Conservation (phyloP, 306 rosid genomes). For the Rubus idaeus region DNA sequence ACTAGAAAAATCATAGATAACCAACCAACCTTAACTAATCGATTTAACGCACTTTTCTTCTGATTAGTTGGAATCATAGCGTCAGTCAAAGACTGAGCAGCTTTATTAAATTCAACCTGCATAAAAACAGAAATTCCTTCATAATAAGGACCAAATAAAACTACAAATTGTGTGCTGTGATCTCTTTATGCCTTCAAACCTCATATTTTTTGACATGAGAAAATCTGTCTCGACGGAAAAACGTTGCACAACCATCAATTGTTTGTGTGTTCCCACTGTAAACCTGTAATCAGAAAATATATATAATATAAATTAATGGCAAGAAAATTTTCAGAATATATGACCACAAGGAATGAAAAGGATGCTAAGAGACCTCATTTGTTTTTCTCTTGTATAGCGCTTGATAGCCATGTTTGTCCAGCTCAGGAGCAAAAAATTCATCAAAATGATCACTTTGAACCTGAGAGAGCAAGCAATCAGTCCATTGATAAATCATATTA, state of each 20-base stretch:
- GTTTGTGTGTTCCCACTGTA: slow-evolving; percentile 49
- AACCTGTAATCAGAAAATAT: slow-evolving; percentile 48
- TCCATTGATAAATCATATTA: background rate
- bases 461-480: slow-evolving; percentile 36
- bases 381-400: slow-evolving; percentile 91
- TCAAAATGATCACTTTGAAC: slow-evolving; percentile 93
- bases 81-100: slow-evolving; percentile 95
- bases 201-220: slow-evolving; percentile 94
- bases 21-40: slow-evolving; percentile 77
- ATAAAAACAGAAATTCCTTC: slow-evolving; percentile 27
- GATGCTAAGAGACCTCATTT: slow-evolving; percentile 60
- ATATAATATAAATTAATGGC: slow-evolving; percentile 12
- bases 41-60: slow-evolving; percentile 85
- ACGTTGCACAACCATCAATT: slow-evolving; percentile 97
- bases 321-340: slow-evolving; percentile 5
- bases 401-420: slow-evolving; percentile 88
- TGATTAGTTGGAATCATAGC: slow-evolving; percentile 80
- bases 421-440: slow-evolving; percentile 85
- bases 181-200: slow-evolving; percentile 34
- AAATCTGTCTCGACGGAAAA: slow-evolving; percentile 96
- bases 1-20: background rate
- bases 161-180: background rate
- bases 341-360: slow-evolving; percentile 4
- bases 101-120: slow-evolving; percentile 98
- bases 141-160: slow-evolving; percentile 17